phyloP scores from a whole-genome alignment of 331 rosid genomes.

The Acacia concinna region DNA sequence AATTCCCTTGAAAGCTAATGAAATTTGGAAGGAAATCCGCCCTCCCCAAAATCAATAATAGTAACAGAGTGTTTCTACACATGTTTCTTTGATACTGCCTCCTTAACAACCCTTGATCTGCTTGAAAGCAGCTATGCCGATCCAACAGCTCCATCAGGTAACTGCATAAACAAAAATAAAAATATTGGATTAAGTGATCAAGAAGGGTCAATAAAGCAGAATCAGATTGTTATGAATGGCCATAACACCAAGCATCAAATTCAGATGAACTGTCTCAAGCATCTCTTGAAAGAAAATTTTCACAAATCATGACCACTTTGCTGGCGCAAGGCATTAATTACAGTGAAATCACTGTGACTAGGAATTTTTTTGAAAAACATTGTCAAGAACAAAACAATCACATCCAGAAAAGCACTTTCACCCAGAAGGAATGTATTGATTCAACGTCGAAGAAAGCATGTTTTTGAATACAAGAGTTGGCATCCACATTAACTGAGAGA shows the following conservation, averaged over 20 bases:
- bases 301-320: constrained; percentile 5
- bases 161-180: constrained; percentile 60
- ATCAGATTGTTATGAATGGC: constrained; percentile 12
- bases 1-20: constrained; percentile 2
- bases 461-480: constrained; percentile 23
- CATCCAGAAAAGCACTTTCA: constrained; percentile 12
- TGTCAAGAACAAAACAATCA: constrained; percentile 13
- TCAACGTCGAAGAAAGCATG: constrained; percentile 4
- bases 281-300: neutral
- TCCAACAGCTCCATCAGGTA: constrained; percentile 59
- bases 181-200: constrained; percentile 19
- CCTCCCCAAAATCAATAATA: constrained; percentile 17
- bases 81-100: constrained; percentile 26
- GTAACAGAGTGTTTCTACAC: constrained; percentile 31
- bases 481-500: constrained; percentile 2
- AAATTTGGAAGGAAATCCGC: constrained; percentile 13
- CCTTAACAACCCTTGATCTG: constrained; percentile 34
- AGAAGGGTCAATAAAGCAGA: constrained; percentile 16
- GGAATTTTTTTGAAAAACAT: neutral
- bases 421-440: neutral
- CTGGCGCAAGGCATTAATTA: neutral
- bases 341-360: constrained; percentile 19
- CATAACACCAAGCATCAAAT: constrained; percentile 10
- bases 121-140: constrained; percentile 42
- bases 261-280: constrained; percentile 3